Conservation (phyloP, 257 asterid genomes). For the Leonotis leonurus region DNA sequence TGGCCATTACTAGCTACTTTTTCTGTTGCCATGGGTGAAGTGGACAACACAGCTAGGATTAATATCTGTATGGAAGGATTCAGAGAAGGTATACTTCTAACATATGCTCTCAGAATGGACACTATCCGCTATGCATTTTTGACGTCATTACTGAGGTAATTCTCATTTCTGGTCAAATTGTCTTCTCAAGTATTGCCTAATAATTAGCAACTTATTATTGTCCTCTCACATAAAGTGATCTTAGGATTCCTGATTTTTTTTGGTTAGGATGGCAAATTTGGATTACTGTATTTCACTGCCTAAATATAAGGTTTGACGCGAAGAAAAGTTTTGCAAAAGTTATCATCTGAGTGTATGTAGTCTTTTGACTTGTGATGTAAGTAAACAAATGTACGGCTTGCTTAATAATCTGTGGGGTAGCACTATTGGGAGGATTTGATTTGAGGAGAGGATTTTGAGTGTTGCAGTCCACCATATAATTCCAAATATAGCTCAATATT, state of each 20-base stretch:
- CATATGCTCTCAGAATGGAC: conserved; percentile 88
- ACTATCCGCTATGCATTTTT: conserved; percentile 95
- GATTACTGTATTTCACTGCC: neutral
- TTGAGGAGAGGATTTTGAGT: neutral
- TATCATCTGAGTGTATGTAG: neutral
- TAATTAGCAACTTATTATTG: conserved; percentile 7
- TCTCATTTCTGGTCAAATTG: conserved; percentile 9
- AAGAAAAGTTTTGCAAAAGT: neutral
- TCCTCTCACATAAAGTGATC: neutral
- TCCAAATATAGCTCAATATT: neutral
- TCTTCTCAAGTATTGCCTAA: conserved; percentile 4
- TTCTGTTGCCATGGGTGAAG: conserved; percentile 95
- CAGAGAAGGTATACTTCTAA: conserved; percentile 77
- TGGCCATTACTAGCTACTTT: conserved; percentile 98
- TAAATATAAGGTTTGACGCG: neutral
- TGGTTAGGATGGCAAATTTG: neutral
- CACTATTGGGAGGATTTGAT: neutral
- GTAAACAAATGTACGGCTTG: neutral
- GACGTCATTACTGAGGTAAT: conserved; percentile 84
- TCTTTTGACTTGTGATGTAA: neutral
- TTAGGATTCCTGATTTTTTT: neutral
- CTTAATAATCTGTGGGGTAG: neutral
- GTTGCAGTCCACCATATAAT: neutral
- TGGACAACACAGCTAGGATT: conserved; percentile 70
- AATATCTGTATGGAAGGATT: conserved; percentile 93